Conservation (phyloP, 768 basidiomycete species). For the Tulasnella sp. region DNA sequence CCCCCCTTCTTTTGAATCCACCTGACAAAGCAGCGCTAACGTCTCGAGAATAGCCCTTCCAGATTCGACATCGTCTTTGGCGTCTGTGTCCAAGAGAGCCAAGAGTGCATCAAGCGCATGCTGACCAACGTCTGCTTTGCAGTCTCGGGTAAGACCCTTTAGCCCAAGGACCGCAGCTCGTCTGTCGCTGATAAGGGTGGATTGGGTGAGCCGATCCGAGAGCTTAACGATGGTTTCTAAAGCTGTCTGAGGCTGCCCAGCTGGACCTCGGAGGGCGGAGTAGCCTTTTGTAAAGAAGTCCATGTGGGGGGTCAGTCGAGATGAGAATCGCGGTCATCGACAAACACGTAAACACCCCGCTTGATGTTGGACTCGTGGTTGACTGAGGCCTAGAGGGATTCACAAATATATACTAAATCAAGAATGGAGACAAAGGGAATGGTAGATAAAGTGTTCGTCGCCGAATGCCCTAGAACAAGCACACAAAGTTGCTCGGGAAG, state of each 20-base stretch:
- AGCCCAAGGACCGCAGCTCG: slow-evolving; percentile 89
- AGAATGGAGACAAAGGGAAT: neutral
- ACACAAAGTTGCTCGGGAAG: slow-evolving; percentile 88
- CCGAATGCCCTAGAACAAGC: slow-evolving; percentile 52
- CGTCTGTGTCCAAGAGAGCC: slow-evolving; percentile 79
- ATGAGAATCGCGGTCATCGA: neutral
- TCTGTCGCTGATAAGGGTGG: slow-evolving; percentile 83
- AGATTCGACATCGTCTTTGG: slow-evolving; percentile 85
- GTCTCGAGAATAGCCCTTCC: slow-evolving; percentile 93
- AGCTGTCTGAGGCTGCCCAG: slow-evolving; percentile 77
- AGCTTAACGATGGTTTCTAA: slow-evolving; percentile 82
- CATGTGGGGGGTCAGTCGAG: slow-evolving; percentile 44
- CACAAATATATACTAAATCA: neutral
- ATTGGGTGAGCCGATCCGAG: slow-evolving; percentile 85
- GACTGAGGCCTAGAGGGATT: slow-evolving; percentile 18
- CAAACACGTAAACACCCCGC: slow-evolving; percentile 4
- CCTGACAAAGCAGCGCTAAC: slow-evolving; percentile 77
- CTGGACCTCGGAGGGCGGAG: slow-evolving; percentile 77
- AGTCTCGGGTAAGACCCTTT: slow-evolving; percentile 88
- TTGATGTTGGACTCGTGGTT: neutral
- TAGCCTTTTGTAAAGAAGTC: slow-evolving; percentile 84
- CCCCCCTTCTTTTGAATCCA: slow-evolving; percentile 48
- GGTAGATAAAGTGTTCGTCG: slow-evolving; percentile 60
- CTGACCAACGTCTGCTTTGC: slow-evolving; percentile 82
- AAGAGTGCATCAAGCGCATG: slow-evolving; percentile 73